These are phyloP conservation scores for Naganishia liquefaciens DNA, from an alignment of 1,284 basidiomycete genomes.

Conservation along the genomic window DNA sequence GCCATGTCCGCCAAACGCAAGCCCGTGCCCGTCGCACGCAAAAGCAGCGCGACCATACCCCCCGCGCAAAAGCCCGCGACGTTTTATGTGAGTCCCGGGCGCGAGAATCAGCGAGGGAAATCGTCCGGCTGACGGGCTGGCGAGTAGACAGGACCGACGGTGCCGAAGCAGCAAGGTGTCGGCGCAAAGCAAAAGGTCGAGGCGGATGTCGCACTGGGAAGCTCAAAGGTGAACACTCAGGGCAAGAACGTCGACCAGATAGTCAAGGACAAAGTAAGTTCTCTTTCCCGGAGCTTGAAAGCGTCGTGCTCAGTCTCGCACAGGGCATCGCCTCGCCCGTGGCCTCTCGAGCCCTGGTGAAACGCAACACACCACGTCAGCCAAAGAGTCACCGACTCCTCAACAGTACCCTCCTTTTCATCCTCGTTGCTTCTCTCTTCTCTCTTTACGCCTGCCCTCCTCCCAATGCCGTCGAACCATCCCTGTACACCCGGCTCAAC, in stretches of 20 bases:
- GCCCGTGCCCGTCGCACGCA: constrained; percentile 16
- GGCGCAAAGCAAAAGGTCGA: background rate
- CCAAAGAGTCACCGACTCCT: constrained; percentile 5
- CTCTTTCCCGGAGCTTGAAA: background rate
- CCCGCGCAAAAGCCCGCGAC: constrained; percentile 4
- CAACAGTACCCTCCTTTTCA: constrained; percentile 31
- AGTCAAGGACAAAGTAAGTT: constrained; percentile 6
- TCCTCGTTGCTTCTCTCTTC: constrained; percentile 32
- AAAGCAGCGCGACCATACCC: constrained; percentile 17
- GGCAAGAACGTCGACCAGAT: constrained; percentile 22
- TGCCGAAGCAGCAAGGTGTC: background rate
- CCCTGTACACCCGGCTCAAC: constrained; percentile 30
- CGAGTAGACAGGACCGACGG: constrained; percentile 10
- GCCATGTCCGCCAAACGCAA: constrained; percentile 16
- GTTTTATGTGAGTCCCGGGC: constrained; percentile 14
- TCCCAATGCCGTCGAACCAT: constrained; percentile 14
- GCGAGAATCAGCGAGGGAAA: background rate
- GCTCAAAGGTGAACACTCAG: constrained; percentile 4
- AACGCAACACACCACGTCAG: background rate
- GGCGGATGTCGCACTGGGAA: background rate
- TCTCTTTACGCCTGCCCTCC: constrained; percentile 33
- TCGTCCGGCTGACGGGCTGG: background rate
- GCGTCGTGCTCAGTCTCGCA: background rate
- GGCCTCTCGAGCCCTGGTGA: background rate
- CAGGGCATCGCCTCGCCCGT: constrained; percentile 3